Base-by-base conservation (phyloP, 1,139 yeast species). In the Hyphopichia pseudoburtonii region DNA sequence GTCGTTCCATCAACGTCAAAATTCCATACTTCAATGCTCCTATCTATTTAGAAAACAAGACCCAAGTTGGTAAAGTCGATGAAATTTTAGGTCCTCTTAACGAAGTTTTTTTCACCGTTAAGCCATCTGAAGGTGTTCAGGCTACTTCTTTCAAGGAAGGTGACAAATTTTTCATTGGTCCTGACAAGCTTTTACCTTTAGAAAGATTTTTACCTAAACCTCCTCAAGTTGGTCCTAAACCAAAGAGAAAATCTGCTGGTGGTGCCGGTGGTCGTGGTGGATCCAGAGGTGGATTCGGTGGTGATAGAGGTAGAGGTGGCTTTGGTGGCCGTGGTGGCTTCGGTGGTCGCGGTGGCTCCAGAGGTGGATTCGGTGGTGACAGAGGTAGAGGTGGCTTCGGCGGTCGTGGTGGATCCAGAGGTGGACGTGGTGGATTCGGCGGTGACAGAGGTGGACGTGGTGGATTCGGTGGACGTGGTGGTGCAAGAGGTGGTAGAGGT, bases 21-120 rank as follows among this genome's bases (percentile, higher is more conserved):
- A 77, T 94, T 50, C 99, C 99, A 54, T 94, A 92, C 66, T 94
- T 94, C 78, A 94, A 94, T 69, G 99, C 99, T 21, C 98, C 98
- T 60, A 90, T 94, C 58, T 94, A 85, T 64, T 78, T 92, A 52
- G 97, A 92, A 64, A 92, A 92, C 76, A 85, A 84, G 75, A 86
- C 96, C 22, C 94, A 86, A 59, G 82, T 94, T 38, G 99, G 99
- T 54, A 94, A 94, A 67, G 96, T 94, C 41, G 99, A 94, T 62
- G 99, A 94, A 73, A 92, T 94, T 49, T 76, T 94, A 54, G 99
- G 99, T 37, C 97, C 98, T 38, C 71, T 94, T 61, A 92, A 92
- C 62, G 98, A 94, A 66, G 97, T 92, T 15, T 90, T 78, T 62
- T 94, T 94, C 78, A 94, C 98, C 35, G 82, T 94, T 52, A 92